Conservation (phyloP, 495 filamentous ascomycete genomes). For the Xylaria curta region DNA sequence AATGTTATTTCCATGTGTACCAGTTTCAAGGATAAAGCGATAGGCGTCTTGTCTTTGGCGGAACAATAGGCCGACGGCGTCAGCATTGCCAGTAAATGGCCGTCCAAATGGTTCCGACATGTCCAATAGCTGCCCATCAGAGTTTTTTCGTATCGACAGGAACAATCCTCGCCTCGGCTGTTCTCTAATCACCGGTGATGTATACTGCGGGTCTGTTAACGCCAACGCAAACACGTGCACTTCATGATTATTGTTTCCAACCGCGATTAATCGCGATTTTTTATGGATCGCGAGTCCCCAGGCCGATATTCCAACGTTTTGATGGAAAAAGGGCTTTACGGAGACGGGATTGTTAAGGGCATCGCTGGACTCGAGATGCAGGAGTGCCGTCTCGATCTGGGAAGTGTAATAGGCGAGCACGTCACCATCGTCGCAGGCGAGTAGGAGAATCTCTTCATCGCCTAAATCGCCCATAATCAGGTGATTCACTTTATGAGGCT, state of each 20-base stretch:
- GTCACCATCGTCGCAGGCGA: constrained; percentile 88
- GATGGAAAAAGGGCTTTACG: constrained; percentile 67
- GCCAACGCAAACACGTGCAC: constrained; percentile 80
- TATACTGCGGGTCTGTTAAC: constrained; percentile 48
- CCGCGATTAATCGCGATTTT: constrained; percentile 77
- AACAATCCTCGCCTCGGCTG: neutral
- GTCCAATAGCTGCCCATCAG: neutral
- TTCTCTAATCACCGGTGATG: neutral
- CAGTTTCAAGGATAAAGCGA: constrained; percentile 30
- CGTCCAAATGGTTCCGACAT: neutral
- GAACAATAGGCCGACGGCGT: neutral
- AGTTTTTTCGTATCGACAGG: neutral
- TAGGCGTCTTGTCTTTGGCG: neutral
- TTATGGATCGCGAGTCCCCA: constrained; percentile 92
- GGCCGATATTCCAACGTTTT: constrained; percentile 76
- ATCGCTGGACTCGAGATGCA: constrained; percentile 21
- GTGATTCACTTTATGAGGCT: constrained; percentile 78
- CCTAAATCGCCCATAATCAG: constrained; percentile 82
- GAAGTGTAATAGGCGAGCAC: constrained; percentile 78
- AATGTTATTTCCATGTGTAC: constrained; percentile 63
- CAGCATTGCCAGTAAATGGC: no score
- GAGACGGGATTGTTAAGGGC: neutral
- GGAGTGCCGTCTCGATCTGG: constrained; percentile 41
- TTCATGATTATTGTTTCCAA: constrained; percentile 72
- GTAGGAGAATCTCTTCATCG: constrained; percentile 75